phyloP scores from a whole-genome alignment of 2,329 filamentous ascomycete species.

The Beauveria bassiana region DNA sequence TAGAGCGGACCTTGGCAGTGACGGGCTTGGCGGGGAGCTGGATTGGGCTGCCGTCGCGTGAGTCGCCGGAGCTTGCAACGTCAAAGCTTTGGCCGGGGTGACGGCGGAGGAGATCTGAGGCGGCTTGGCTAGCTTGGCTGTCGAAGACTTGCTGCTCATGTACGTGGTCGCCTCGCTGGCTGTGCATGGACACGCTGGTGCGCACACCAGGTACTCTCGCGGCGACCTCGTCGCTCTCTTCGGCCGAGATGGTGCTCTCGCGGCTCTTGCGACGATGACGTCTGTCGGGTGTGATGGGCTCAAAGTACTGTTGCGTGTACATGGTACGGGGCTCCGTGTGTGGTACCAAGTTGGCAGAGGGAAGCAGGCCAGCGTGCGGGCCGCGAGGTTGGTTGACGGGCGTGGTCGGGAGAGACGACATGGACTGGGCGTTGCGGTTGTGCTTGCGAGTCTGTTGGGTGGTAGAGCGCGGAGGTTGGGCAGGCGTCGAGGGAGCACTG shows the following conservation, averaged over 20 bases:
- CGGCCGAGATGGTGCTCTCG: constrained; percentile 77
- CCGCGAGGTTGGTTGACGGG: constrained; percentile 49
- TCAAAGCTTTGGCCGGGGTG: constrained; percentile 47
- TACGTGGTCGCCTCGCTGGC: constrained; percentile 14
- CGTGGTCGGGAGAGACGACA: constrained; percentile 78
- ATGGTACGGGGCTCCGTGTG: constrained; percentile 49
- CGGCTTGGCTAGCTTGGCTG: constrained; percentile 71
- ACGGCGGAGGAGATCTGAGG: constrained; percentile 64
- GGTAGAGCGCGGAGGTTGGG: constrained; percentile 35
- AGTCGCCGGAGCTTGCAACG: constrained; percentile 34
- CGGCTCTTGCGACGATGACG: constrained; percentile 57
- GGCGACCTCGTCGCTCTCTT: constrained; percentile 49
- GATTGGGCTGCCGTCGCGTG: constrained; percentile 36
- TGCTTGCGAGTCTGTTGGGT: constrained; percentile 53
- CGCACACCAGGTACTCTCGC: constrained; percentile 19
- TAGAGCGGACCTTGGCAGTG: constrained; percentile 41
- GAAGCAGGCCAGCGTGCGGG: constrained; percentile 46
- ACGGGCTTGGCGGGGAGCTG: constrained; percentile 21
- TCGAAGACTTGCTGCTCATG: constrained; percentile 51
- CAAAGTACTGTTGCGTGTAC: constrained; percentile 30
- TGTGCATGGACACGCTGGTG: constrained; percentile 21
- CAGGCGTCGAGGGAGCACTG: constrained; percentile 66
- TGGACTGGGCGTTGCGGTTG: constrained; percentile 67
- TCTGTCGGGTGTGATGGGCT: constrained; percentile 37
- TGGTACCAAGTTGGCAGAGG: constrained; percentile 55